phyloP scores from a whole-genome alignment of 495 filamentous ascomycete genomes.

The Hypomontagnella submonticulosa region DNA sequence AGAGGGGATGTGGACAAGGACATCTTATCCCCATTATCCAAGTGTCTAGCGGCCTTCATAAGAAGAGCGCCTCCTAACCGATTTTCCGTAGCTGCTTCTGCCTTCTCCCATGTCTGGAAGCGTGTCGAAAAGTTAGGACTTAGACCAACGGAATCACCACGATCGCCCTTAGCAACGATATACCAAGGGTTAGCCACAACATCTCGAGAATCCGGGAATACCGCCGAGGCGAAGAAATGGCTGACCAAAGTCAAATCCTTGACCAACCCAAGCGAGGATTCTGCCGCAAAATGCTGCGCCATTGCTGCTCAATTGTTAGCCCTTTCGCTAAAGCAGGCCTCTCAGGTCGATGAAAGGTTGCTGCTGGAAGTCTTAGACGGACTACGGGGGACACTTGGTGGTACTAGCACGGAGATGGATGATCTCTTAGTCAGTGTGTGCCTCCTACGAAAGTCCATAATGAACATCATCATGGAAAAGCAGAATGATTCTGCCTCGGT shows the following conservation, averaged over 20 bases:
- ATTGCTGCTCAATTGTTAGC: constrained; percentile 57
- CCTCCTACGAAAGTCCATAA: constrained; percentile 68
- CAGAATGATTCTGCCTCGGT: constrained; percentile 9
- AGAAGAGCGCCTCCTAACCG: constrained; percentile 60
- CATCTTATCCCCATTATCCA: constrained; percentile 72
- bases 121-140: constrained; percentile 44
- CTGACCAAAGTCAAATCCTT: constrained; percentile 51
- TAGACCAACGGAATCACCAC: constrained; percentile 41
- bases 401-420: constrained; percentile 72
- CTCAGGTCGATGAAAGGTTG: constrained; percentile 49
- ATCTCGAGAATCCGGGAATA: constrained; percentile 57
- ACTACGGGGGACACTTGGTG: constrained; percentile 68
- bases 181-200: constrained; percentile 54
- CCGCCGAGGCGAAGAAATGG: constrained; percentile 62
- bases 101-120: constrained; percentile 43
- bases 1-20: constrained; percentile 74
- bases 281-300: constrained; percentile 56
- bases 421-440: constrained; percentile 74
- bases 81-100: constrained; percentile 39
- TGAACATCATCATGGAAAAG: constrained; percentile 58
- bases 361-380: constrained; percentile 63
- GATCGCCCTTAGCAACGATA: constrained; percentile 50
- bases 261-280: constrained; percentile 51
- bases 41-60: constrained; percentile 71
- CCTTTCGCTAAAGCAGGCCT: constrained; percentile 54